These are phyloP conservation scores for Bisporella sp. DNA, from an alignment of 2,329 filamentous ascomycete genomes.

Conservation along the genomic window DNA sequence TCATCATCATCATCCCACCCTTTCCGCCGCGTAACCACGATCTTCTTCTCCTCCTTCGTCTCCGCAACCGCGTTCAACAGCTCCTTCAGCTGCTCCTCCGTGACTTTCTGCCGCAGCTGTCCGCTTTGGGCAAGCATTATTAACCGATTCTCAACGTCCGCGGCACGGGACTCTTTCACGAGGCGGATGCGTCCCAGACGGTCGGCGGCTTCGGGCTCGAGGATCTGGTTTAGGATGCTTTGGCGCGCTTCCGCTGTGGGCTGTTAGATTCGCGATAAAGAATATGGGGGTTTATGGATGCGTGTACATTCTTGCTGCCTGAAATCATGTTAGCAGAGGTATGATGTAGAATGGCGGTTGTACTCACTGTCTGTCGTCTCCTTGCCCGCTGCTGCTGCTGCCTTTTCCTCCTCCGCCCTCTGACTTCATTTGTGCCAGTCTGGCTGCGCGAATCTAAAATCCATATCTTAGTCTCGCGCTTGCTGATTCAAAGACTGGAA, in stretches of 20 bases:
- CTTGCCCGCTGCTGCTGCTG: slow-evolving; percentile 40
- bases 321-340: slow-evolving; percentile 1
- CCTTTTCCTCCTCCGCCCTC: slow-evolving; percentile 45
- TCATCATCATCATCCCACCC: slow-evolving; percentile 81
- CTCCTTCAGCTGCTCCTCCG: slow-evolving; percentile 89
- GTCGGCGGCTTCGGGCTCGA: slow-evolving; percentile 88
- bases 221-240: slow-evolving; percentile 82
- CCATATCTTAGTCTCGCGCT: no score
- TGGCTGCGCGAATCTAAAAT: slow-evolving; percentile 76
- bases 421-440: slow-evolving; percentile 87
- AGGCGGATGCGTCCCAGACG: slow-evolving; percentile 89
- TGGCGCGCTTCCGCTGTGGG: slow-evolving; percentile 59
- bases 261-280: slow-evolving; percentile 9
- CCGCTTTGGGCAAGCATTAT: slow-evolving; percentile 86
- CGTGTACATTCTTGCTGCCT: slow-evolving; percentile 40
- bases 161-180: slow-evolving; percentile 86
- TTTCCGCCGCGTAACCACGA: slow-evolving; percentile 78
- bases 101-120: slow-evolving; percentile 81
- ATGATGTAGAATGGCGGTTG: slow-evolving; percentile 11
- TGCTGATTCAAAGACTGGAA: no score
- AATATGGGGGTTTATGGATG: neutral
- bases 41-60: slow-evolving; percentile 69
- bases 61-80: slow-evolving; percentile 80
- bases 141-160: slow-evolving; percentile 84
- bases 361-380: slow-evolving; percentile 59